Percentiles rank a stretch among this genome's conserved stretches.
phyloP scores from a whole-genome alignment of 225 moss, liverwort and hornwort species.

The Takakia lepidozioides region DNA sequence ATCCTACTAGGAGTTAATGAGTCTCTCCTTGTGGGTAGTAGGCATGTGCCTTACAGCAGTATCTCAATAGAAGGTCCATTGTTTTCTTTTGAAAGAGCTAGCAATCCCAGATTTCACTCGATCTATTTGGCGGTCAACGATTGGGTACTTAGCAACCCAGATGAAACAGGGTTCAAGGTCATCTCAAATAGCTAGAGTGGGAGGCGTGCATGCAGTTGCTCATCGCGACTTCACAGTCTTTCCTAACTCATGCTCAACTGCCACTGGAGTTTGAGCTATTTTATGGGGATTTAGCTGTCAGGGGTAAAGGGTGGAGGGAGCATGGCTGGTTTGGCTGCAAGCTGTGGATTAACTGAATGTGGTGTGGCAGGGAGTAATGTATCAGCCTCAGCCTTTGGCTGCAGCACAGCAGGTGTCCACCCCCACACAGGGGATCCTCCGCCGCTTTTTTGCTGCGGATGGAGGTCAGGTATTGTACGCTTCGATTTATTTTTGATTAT shows the following conservation, averaged over 20 bases:
- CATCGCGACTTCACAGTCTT: too few relatives aligned
- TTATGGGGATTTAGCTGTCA: too few relatives aligned
- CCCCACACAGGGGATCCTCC: slow-evolving; percentile 24
- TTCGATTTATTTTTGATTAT: background rate
- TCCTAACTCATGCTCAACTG: too few relatives aligned
- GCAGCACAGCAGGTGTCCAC: slow-evolving; percentile 13
- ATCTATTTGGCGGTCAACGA: too few relatives aligned
- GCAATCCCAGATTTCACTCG: too few relatives aligned
- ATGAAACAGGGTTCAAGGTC: background rate
- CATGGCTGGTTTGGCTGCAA: background rate
- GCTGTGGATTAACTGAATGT: background rate
- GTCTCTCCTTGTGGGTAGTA: background rate
- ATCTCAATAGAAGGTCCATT: too few relatives aligned
- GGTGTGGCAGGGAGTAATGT: slow-evolving; percentile 13
- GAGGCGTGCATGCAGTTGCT: background rate
- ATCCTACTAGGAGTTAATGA: too few relatives aligned
- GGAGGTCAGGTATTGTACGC: slow-evolving; percentile 14
- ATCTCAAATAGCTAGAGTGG: background rate
- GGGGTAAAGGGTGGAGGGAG: too few relatives aligned
- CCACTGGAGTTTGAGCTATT: too few relatives aligned
- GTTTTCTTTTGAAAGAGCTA: too few relatives aligned
- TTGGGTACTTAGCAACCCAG: too few relatives aligned
- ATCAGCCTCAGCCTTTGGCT: slow-evolving; percentile 10
- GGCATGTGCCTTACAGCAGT: too few relatives aligned
- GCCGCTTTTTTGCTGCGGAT: slow-evolving; percentile 34